These are phyloP conservation scores for Ascodesmis nigricans DNA, from an alignment of 495 filamentous ascomycete genomes.

Conservation along the genomic window DNA sequence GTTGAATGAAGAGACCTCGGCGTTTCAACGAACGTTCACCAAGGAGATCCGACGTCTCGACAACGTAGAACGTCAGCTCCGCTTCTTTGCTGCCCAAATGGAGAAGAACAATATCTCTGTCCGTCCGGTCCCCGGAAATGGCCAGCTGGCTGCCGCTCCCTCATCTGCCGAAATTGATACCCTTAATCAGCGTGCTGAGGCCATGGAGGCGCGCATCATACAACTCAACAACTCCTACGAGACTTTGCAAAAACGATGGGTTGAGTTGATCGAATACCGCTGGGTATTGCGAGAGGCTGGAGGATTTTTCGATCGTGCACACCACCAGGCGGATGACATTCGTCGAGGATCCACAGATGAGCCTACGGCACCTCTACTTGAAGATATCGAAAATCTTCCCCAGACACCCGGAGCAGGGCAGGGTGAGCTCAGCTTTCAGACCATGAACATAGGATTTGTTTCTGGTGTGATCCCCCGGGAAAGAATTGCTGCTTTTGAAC, in stretches of 20 bases:
- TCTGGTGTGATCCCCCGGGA: constrained; percentile 88
- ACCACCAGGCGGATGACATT: constrained; percentile 92
- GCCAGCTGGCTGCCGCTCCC: constrained; percentile 62
- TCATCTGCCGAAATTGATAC: constrained; percentile 87
- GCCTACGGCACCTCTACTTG: constrained; percentile 28
- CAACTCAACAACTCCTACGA: constrained; percentile 95
- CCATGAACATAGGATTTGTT: constrained; percentile 82
- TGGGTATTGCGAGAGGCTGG: constrained; percentile 92
- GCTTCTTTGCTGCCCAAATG: constrained; percentile 92
- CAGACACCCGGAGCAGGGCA: constrained; percentile 9
- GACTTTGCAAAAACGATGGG: constrained; percentile 87
- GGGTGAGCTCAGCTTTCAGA: constrained; percentile 42
- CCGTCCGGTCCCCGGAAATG: constrained; percentile 64
- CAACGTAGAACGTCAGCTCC: constrained; percentile 92
- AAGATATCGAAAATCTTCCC: constrained; percentile 18
- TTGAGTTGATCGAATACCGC: constrained; percentile 91
- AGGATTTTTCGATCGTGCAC: constrained; percentile 88
- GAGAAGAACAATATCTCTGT: constrained; percentile 72
- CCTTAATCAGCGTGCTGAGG: constrained; percentile 73
- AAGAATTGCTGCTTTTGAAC: constrained; percentile 82
- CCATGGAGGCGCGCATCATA: constrained; percentile 71
- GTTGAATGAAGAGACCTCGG: constrained; percentile 79
- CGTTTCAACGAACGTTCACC: constrained; percentile 92
- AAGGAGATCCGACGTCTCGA: constrained; percentile 91
- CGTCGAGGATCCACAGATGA: constrained; percentile 71